phyloP scores from a whole-genome alignment of 225 moss, liverwort and hornwort species.

The Pseudoscleropodium purum region DNA sequence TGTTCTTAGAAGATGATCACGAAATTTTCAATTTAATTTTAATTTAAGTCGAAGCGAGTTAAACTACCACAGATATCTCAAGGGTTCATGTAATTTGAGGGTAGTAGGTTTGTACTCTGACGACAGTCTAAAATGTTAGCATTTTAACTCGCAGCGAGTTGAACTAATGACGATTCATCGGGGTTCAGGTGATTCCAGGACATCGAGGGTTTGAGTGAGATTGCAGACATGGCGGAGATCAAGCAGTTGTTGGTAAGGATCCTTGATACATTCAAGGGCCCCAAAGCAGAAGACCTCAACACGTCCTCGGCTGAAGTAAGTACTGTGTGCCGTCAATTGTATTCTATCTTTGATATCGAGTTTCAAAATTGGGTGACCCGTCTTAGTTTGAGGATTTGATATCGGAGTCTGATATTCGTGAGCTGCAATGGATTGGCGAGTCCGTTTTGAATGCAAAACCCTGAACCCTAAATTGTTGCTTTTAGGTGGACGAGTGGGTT shows the following conservation, averaged over 20 bases:
- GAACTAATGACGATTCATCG: too few species aligned
- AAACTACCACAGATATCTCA: too few species aligned
- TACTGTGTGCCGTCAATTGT: neutral
- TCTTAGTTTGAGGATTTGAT: neutral
- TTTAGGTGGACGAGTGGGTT: conserved; percentile 79
- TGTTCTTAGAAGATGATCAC: too few species aligned
- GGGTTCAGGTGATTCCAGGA: too few species aligned
- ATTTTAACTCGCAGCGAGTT: too few species aligned
- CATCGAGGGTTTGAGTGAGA: neutral
- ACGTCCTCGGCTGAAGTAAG: neutral
- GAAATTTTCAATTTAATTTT: too few species aligned
- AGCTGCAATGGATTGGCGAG: neutral
- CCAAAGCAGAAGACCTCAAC: neutral
- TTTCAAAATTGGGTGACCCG: neutral
- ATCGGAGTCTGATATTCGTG: neutral
- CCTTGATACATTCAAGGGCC: neutral
- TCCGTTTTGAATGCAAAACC: neutral
- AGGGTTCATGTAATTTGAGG: too few species aligned
- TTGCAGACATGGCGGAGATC: conserved; percentile 7
- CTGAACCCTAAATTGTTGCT: neutral
- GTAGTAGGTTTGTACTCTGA: too few species aligned
- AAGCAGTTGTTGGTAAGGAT: conserved; percentile 3
- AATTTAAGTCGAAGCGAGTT: too few species aligned
- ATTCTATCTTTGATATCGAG: neutral
- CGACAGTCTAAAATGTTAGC: too few species aligned